Evolutionary conservation across 192 early-diverging fungal genomes (phyloP).

Genomic region (Cetraspora pellucida): DNA sequence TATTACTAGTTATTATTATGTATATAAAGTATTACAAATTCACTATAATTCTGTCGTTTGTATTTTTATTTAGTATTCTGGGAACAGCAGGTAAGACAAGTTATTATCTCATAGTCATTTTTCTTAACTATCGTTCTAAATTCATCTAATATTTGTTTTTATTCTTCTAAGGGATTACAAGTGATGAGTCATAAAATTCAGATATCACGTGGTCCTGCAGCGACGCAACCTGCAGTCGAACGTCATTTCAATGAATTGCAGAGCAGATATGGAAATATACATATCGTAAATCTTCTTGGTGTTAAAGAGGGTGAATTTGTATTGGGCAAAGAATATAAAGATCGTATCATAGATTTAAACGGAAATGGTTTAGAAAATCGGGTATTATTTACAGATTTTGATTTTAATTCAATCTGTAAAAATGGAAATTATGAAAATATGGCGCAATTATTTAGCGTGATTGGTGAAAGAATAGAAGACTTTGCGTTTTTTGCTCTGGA

Average conservation of each 20-base stretch:
- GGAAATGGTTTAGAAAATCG: constrained; percentile 34
- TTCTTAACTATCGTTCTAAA: not conserved
- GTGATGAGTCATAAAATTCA: constrained; percentile 82
- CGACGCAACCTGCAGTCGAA: constrained; percentile 81
- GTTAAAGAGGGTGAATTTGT: constrained; percentile 71
- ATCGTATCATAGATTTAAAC: constrained; percentile 50
- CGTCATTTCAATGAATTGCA: constrained; percentile 76
- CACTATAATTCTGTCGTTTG: no score
- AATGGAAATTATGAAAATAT: constrained; percentile 80
- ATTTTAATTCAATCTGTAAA: constrained; percentile 81
- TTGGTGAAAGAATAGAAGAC: constrained; percentile 55
- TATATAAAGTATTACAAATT: no score
- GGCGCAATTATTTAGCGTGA: constrained; percentile 54
- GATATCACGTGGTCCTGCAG: constrained; percentile 77
- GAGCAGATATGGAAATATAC: constrained; percentile 71
- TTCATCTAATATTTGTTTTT: not conserved
- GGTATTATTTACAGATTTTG: constrained; percentile 72
- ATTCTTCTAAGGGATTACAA: constrained; percentile 67
- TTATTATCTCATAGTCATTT: not conserved
- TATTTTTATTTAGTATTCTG: constrained; percentile 72
- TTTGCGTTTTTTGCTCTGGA: constrained; percentile 76
- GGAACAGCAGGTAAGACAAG: constrained; percentile 71
- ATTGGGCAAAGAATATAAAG: constrained; percentile 69
- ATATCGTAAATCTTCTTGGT: constrained; percentile 79
- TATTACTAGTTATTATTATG: not conserved